Base-by-base conservation (phyloP, 139 green algal genomes). In the Coelastrella sp. region DNA sequence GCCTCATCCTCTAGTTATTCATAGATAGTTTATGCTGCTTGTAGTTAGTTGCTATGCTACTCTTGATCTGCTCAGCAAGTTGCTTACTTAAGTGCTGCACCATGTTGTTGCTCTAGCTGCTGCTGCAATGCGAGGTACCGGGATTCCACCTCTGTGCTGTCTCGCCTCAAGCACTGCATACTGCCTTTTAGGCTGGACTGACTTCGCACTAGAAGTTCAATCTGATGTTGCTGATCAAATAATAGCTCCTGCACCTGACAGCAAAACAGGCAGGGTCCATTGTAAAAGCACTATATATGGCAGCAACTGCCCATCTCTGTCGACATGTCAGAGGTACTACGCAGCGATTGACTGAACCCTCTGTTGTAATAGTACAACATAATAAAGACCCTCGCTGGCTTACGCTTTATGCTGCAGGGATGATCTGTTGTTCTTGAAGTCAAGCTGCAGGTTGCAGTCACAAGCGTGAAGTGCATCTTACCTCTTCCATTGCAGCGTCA, bases 171-270 rank as follows among this genome's bases (percentile, higher is more conserved):
- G 22, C 12, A 56, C 7, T 66, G 63, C 74, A 92, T 89, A 73
- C 79, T 92, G 83, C 66, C 88, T 12, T 65, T 27, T 63, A 90
- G n/a, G 75, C 70, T 84, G n/a, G 9, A 65, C 7, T 80, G 66
- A 12, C 89, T 60, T 8, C 89, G 82, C n/a, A 80, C 8, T 60
- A 94, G 61, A 24, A 90, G 24, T 20, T 88, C 81, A 14, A 94
- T 65, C 76, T 95, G 91, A 25, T 92, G 91, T 75, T 94, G 85
- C 82, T 93, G 90, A 74, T 92, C 90, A 7, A 81, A 70, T 25
- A 91, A 24, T 60, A 87, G 78, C 8, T 91, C 63, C 35, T 91
- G 78, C 4, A 87, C 78, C 87, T 91, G 76, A 49, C 35, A 49
- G 35, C 35, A 49, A 49, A 49, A 49, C 35, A 49, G 35, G 35